phyloP scores from a whole-genome alignment of 2,329 filamentous ascomycete genomes.

The Aulographum hederae region DNA sequence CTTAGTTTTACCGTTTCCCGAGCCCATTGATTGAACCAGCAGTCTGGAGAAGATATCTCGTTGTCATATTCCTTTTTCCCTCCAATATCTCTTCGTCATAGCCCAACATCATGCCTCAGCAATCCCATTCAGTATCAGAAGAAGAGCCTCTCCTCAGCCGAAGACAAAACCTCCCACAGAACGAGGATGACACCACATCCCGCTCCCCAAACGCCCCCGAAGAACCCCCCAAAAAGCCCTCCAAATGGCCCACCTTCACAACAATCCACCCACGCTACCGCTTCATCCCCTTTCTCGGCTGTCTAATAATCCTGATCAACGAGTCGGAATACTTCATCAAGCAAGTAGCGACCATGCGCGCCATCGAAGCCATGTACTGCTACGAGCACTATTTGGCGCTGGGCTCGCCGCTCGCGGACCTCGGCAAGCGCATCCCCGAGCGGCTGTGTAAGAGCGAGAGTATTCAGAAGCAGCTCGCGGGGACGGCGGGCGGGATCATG shows the following conservation, averaged over 20 bases:
- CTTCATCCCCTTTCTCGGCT: slow-evolving; percentile 4
- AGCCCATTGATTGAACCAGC: too few species aligned
- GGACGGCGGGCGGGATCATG: slow-evolving; percentile 4
- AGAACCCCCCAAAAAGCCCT: not conserved
- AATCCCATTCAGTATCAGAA: too few species aligned
- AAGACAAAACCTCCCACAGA: too few species aligned
- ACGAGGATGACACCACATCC: too few species aligned
- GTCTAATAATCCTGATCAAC: slow-evolving; percentile 4
- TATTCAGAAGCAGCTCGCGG: slow-evolving; percentile 4
- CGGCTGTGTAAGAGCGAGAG: slow-evolving; percentile 3
- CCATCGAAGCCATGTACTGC: slow-evolving; percentile 5
- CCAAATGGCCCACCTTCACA: slow-evolving; percentile 1
- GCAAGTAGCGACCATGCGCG: slow-evolving; percentile 5
- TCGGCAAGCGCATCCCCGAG: slow-evolving; percentile 5
- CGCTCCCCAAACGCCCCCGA: too few species aligned
- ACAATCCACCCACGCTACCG: slow-evolving; percentile 2
- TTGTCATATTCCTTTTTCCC: too few species aligned
- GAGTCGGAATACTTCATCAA: slow-evolving; percentile 5
- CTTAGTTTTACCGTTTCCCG: too few species aligned
- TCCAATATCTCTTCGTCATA: too few species aligned
- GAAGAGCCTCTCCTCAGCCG: too few species aligned
- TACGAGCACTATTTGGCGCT: slow-evolving; percentile 2
- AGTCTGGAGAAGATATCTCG: too few species aligned
- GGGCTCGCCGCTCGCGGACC: slow-evolving; percentile 1
- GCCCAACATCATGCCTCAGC: too few species aligned